Evolutionary conservation across 1,284 basidiomycete species (phyloP), one percentile per base, ranked within the genome.

Genomic region (Albatrellus sp.): DNA sequence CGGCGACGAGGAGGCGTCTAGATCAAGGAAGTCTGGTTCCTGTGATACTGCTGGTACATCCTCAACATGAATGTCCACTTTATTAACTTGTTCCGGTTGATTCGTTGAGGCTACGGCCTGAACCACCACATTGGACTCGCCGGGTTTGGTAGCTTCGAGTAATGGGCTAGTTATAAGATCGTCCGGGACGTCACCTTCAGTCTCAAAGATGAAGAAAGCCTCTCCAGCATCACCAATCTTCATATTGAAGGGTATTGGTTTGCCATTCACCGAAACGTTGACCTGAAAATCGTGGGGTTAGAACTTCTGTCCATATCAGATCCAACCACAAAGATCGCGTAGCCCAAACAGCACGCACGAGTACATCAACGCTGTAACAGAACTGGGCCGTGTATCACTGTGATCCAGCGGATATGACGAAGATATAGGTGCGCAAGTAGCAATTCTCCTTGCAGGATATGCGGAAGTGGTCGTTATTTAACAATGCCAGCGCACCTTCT

Each of bases 191-290:
- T 93, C 88, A 42, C 85, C 88, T 38, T 96, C 90, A 1, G 94
- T 97, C 64, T 99, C 93, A 54, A 98, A 90, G 34, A 99, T 88
- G 57, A 98, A 98, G 70, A 98, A 98, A 0, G 94, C 96, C 65
- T 99, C 96, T 14, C 96, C 96, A 1, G 93, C 90, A 50, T 98
- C 94, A 37, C 92, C 91, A 52, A 98, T 93, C 70, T 99, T 98
- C 96, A 99, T 99, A 58, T 75, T 77, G 60, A 91, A 98, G 2
- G 94, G 94, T 43, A 91, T 81, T 9, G 75, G 73, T 47, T 74
- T 70, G 32, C 84, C 85, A 61, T 91, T 91, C 56, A 93, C 76
- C 43, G 77, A 75, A 28, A 93, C 75, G 50, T 81, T 86, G 46
- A 93, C 90, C 83, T 86, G 55, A 11, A 29, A 30, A 37, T 24